Conservation (phyloP, 2,329 filamentous ascomycete genomes). For the Metarhizium anisopliae region DNA sequence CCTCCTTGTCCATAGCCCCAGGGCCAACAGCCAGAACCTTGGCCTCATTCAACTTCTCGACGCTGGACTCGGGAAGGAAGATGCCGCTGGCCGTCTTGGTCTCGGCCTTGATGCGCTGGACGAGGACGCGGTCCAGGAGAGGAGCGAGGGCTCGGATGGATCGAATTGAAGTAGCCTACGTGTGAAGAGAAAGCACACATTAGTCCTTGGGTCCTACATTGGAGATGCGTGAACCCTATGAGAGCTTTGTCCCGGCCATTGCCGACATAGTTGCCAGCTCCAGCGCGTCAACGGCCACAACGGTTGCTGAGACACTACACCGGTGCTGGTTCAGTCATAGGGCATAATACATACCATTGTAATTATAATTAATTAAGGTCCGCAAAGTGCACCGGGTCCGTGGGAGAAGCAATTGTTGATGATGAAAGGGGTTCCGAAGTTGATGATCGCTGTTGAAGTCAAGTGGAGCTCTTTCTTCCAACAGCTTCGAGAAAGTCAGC, state of each 20-base stretch:
- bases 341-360: slow-evolving; percentile 18
- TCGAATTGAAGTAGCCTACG: slow-evolving; percentile 67
- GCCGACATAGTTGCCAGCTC: background rate
- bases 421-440: background rate
- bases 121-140: slow-evolving; percentile 94
- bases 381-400: background rate
- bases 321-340: background rate
- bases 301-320: background rate
- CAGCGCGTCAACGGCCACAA: background rate
- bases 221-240: background rate
- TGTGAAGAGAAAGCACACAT: background rate
- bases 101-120: slow-evolving; percentile 96
- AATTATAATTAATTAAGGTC: slow-evolving; percentile 8
- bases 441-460: background rate
- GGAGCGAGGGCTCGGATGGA: slow-evolving; percentile 92
- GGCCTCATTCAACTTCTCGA: slow-evolving; percentile 98
- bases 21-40: slow-evolving; percentile 93
- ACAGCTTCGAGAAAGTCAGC: slow-evolving; percentile 31
- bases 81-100: slow-evolving; percentile 93
- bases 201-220: background rate
- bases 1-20: slow-evolving; percentile 77
- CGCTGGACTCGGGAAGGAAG: slow-evolving; percentile 92
- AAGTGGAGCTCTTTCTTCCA: slow-evolving; percentile 26
- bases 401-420: background rate
- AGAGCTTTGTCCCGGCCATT: background rate